Evolutionary conservation across 768 basidiomycete species (phyloP), one percentile per base, ranked within the genome.

Genomic region (Butyriboletus loyo): DNA sequence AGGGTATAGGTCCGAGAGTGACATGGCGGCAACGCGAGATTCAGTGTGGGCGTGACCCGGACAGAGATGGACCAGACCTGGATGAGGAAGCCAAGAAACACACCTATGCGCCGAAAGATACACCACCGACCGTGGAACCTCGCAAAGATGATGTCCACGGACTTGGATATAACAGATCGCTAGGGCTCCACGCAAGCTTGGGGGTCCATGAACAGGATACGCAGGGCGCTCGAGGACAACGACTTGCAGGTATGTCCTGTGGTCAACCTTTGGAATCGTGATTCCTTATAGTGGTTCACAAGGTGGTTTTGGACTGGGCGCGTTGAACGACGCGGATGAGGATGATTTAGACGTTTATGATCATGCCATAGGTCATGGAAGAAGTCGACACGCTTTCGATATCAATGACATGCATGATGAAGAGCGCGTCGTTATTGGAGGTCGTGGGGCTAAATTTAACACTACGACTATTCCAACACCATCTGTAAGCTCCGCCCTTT

Each of bases 321-420:
- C 89, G 1, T 70, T 93, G 17, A 97, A 96, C 63, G 94, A 97
- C 49, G 94, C 92, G 2, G 95, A 98, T 44, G 92, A 95, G 42
- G 94, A 98, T 64, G 94, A 94, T 63, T 47, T 91, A 31, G 92
- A 94, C 58, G 76, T 93, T 5, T 95, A 94, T 59, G 90, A 92
- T 59, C 71, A 74, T 35, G 27, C 64, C 1, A 61, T 58, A 2
- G 50, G 67, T 30, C 63, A 64, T 14, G 70, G 73, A 15, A 72
- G 76, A 54, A 78, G 72, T 52, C 75, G 80, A 35, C 74, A 82
- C 39, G 87, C 87, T 7, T 89, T 86, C 61, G 88, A 93, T 58
- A 72, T 73, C 28, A 70, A 69, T 17, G 85, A 86, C 15, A 77
- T 74, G 1, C 86, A 87, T 7, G 84, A 90, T 3, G 85, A 89